Evolutionary conservation across 2,329 filamentous ascomycete species (phyloP).

Genomic region (Claviceps sp.): DNA sequence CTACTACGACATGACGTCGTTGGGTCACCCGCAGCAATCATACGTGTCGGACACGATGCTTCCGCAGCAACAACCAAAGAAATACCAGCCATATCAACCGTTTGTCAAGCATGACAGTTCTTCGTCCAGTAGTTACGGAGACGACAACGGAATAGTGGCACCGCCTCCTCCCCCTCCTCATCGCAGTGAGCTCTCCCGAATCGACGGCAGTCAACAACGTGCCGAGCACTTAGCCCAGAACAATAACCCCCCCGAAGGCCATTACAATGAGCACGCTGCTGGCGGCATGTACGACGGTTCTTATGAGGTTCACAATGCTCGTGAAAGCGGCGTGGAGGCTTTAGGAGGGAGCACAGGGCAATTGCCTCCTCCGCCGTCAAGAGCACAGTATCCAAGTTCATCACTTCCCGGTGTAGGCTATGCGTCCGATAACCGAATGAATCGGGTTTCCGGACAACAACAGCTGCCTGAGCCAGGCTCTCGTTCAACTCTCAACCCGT

Average conservation of each 20-base stretch:
- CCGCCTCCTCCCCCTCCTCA: constrained; percentile 7
- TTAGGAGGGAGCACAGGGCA: constrained; percentile 29
- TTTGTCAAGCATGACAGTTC: background rate
- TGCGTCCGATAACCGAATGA: constrained; percentile 3
- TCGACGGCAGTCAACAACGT: constrained; percentile 15
- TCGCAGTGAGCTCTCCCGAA: constrained; percentile 12
- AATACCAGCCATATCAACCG: background rate
- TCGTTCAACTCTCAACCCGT: constrained; percentile 27
- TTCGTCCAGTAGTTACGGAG: background rate
- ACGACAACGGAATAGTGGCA: background rate
- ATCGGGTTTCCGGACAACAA: background rate
- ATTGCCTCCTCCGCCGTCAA: constrained; percentile 24
- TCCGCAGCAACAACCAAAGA: background rate
- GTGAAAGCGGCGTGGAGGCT: constrained; percentile 52
- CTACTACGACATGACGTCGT: constrained; percentile 18
- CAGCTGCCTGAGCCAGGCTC: constrained; percentile 24
- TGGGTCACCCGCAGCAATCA: background rate
- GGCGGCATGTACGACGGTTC: constrained; percentile 58
- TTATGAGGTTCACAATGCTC: constrained; percentile 46
- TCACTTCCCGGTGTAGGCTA: constrained; percentile 10
- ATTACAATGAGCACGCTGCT: constrained; percentile 47
- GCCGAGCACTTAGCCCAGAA: constrained; percentile 10
- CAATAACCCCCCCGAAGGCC: constrained; percentile 50
- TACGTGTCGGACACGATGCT: background rate
- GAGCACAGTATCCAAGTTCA: constrained; percentile 14